Base-by-base conservation (phyloP, 1,284 basidiomycete species). In the Lentinula novae-zelandiae region DNA sequence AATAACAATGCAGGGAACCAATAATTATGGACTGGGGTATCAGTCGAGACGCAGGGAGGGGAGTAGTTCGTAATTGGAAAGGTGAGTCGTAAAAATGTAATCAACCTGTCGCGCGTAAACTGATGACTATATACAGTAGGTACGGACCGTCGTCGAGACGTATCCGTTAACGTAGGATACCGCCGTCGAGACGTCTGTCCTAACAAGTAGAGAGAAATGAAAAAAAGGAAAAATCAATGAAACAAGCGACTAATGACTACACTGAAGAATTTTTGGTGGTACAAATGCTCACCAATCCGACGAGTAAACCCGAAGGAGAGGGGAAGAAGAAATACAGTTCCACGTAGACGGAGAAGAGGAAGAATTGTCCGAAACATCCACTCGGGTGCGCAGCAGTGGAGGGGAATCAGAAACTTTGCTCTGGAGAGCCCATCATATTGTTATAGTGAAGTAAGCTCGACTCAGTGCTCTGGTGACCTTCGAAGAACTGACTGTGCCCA, bases 391-490 rank as follows among this genome's bases (percentile, higher is more conserved):
- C 65, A 64, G 65, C 65, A 62, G 60, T 52, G 42, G 48, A 51
- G 53, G 50, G 27, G 40, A 42, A 46, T 64, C 62, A 65, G 62
- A 69, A 69, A 13, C 64, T 63, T 53, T 64, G 64, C 44, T 72
- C 72, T 44, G 72, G 34, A 6, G 46, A 51, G 49, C 42, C 67
- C 72, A 77, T 74, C 71, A 76, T 72, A 60, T 77, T 74, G 64
- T 77, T 75, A 64, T 76, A 78, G 51, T 66, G 69, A 46, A 75
- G 56, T 46, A 52, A 53, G 53, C 59, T 55, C 9, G 54, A 56
- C 38, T 55, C 53, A 13, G 54, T 61, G 27, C 54, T 51, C 33
- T 57, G 53, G 12, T 39, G 20, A n/a, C 42, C 44, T 34, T 59
- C 57, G 36, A 53, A 20, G 42, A 58, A 42, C 57, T 58, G 57